phyloP scores from a whole-genome alignment of 495 filamentous ascomycete genomes.

The Chaetomium tenue region DNA sequence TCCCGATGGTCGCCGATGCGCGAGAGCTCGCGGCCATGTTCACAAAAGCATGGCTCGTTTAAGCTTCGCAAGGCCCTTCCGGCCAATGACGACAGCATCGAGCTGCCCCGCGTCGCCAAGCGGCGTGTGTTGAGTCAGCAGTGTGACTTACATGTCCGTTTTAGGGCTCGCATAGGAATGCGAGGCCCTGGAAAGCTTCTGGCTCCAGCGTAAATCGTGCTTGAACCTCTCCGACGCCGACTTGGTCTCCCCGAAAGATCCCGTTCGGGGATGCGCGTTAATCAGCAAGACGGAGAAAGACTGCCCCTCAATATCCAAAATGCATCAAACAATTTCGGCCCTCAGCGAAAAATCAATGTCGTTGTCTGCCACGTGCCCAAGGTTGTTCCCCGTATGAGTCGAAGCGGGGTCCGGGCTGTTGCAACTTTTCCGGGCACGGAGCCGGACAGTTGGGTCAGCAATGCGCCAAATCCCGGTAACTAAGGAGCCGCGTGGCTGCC shows the following conservation, averaged over 20 bases:
- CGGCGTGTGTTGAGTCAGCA: neutral
- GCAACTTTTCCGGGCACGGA: no score
- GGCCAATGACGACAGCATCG: neutral
- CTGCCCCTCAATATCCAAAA: neutral
- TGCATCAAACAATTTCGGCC: neutral
- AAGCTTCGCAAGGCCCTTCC: slow-evolving; percentile 5
- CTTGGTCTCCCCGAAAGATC: neutral
- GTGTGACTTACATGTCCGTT: neutral
- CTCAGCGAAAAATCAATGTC: neutral
- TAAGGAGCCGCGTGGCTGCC: no score
- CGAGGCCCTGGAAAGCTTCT: neutral
- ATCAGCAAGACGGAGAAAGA: neutral
- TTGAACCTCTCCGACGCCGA: neutral
- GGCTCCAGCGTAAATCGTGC: neutral
- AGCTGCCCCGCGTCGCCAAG: slow-evolving; percentile 12
- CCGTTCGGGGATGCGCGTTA: neutral
- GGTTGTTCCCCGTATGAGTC: slow-evolving; percentile 3
- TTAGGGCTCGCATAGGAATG: slow-evolving; percentile 1
- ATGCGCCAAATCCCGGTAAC: neutral
- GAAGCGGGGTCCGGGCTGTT: neutral
- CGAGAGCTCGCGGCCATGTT: neutral
- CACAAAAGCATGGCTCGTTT: slow-evolving; percentile 1
- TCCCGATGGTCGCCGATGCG: neutral
- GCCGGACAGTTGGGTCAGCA: neutral
- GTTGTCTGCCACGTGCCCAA: neutral